These are phyloP conservation scores for Kwoniella newhampshirensis DNA, from an alignment of 768 basidiomycete species.

Conservation along the genomic window DNA sequence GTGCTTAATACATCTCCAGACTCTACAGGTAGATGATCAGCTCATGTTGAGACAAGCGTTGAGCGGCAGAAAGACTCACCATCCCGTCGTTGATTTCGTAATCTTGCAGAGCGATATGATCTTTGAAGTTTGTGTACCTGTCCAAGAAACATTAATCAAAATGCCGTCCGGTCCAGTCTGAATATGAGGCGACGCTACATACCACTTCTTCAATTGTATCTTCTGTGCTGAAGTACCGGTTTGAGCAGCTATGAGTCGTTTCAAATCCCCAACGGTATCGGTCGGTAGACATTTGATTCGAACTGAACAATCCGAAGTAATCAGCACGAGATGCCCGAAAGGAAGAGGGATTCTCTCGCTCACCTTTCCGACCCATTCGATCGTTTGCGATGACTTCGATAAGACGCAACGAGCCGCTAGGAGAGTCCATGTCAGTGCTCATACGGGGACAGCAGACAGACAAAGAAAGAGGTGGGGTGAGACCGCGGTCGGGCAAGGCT, in stretches of 20 bases:
- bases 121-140: conserved; percentile 94
- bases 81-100: conserved; percentile 55
- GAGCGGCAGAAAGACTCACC: conserved; percentile 36
- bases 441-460: conserved; percentile 10
- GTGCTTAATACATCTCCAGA: conserved; percentile 52
- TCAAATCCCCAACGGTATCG: conserved; percentile 95
- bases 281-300: conserved; percentile 88
- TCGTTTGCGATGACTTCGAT: conserved; percentile 89
- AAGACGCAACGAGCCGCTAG: conserved; percentile 24
- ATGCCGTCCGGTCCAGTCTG: too few relatives aligned
- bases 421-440: neutral
- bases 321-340: conserved; percentile 4
- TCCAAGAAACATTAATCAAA: too few relatives aligned
- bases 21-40: conserved; percentile 32
- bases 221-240: conserved; percentile 81
- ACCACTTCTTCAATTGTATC: conserved; percentile 98
- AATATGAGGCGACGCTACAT: conserved; percentile 41
- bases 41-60: neutral
- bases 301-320: conserved; percentile 57
- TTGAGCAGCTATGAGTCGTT: conserved; percentile 95
- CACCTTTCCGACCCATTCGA: conserved; percentile 90
- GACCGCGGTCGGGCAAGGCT: too few relatives aligned
- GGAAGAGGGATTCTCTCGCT: conserved; percentile 22
- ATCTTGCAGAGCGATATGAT: conserved; percentile 61
- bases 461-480: too few relatives aligned